Evolutionary conservation across 225 moss, liverwort and hornwort species (phyloP).

Genomic region (Marchantia polymorpha): DNA sequence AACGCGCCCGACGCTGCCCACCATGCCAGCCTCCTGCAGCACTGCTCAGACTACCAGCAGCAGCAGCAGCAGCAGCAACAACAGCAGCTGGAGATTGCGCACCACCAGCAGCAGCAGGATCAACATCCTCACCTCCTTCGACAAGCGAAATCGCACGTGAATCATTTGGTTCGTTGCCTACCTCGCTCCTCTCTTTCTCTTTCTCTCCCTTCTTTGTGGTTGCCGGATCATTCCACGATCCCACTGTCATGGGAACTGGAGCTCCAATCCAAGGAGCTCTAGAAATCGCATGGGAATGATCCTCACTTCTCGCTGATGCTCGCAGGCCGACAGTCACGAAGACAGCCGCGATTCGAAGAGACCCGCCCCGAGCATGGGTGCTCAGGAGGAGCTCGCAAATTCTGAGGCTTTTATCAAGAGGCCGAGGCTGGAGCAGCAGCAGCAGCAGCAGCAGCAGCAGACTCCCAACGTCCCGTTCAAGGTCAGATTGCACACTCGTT

Average conservation of each 20-base stretch:
- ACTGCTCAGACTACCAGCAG: conserved; percentile 33
- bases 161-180: conserved; percentile 32
- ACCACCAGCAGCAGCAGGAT: conserved; percentile 2
- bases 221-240: background rate
- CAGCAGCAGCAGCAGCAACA: conserved; percentile 17
- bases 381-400: conserved; percentile 32
- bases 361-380: conserved; percentile 2
- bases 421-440: conserved; percentile 33
- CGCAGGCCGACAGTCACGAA: conserved; percentile 29
- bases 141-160: conserved; percentile 20
- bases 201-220: background rate
- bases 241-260: background rate
- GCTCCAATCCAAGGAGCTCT: background rate
- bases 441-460: conserved; percentile 18
- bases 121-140: conserved; percentile 22
- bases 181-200: background rate
- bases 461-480: conserved; percentile 38
- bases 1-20: conserved; percentile 20
- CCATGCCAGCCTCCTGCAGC: conserved; percentile 30
- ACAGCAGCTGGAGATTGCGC: conserved; percentile 2
- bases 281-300: background rate
- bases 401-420: conserved; percentile 31
- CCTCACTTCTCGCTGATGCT: background rate
- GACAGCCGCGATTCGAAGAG: conserved; percentile 40
- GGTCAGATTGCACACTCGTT: conserved; percentile 14